A percentile compares a stretch with the other conserved stretches of the same genome.
Conservation (phyloP, 306 rosid genomes). For the Pyrus betulifolia region DNA sequence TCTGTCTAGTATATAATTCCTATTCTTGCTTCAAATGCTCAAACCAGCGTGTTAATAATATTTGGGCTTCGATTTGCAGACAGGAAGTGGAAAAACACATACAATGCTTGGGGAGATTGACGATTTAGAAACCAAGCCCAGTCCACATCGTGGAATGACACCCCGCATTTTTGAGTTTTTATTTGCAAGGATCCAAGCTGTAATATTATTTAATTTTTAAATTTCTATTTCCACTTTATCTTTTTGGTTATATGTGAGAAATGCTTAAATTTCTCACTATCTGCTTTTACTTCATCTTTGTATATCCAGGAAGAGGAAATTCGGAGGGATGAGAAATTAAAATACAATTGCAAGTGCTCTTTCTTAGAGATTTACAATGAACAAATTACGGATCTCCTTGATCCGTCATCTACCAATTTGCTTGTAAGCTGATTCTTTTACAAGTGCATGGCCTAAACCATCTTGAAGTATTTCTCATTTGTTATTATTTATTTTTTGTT, state of each 20-base stretch:
- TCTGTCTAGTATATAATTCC: neutral
- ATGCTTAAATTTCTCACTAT: neutral
- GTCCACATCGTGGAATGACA: constrained; percentile 90
- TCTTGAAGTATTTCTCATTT: constrained; percentile 8
- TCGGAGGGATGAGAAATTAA: constrained; percentile 74
- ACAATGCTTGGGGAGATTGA: constrained; percentile 98
- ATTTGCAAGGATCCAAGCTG: constrained; percentile 97
- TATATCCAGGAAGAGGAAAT: constrained; percentile 86
- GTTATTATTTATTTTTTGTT: neutral
- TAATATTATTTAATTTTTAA: constrained; percentile 22
- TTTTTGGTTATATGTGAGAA: constrained; percentile 1
- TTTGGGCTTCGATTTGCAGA: constrained; percentile 46
- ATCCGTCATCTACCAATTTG: constrained; percentile 81
- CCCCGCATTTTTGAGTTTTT: constrained; percentile 92
- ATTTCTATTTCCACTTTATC: constrained; percentile 2
- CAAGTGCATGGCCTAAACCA: constrained; percentile 1
- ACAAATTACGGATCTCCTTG: constrained; percentile 89
- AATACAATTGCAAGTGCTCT: constrained; percentile 94
- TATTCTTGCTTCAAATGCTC: neutral
- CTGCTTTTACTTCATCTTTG: constrained; percentile 15
- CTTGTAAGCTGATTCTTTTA: constrained; percentile 52
- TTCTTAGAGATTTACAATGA: constrained; percentile 95
- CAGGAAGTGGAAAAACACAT: constrained; percentile 97
- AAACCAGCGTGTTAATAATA: constrained; percentile 4
- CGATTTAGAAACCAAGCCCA: constrained; percentile 79